A percentile compares a stretch with the other conserved stretches of the same genome.
Conservation (phyloP, 768 basidiomycete species). For the Rhodosporidiobolus sp. region DNA sequence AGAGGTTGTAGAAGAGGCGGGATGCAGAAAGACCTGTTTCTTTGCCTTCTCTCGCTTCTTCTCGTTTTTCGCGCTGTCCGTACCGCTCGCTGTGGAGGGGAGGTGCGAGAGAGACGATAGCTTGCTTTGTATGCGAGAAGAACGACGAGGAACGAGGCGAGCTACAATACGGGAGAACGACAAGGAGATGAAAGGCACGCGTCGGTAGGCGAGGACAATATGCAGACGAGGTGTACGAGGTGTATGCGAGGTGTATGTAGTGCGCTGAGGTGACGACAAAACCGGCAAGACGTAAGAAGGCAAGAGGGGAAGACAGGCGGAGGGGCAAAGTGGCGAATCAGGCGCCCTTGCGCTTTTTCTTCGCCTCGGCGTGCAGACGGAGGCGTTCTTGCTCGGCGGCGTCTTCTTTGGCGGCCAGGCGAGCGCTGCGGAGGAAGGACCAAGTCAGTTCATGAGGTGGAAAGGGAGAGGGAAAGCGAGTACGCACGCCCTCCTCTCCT, state of each 20-base stretch:
- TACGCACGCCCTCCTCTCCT: conserved; percentile 40
- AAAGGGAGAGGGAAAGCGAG: neutral
- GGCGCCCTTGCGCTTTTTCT: conserved; percentile 18
- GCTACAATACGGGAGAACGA: too few relatives aligned
- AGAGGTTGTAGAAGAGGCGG: neutral
- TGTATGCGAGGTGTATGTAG: too few relatives aligned
- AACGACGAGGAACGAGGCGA: too few relatives aligned
- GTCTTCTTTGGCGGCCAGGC: conserved; percentile 28
- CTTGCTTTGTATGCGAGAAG: too few relatives aligned
- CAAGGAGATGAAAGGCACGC: neutral
- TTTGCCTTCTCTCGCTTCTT: neutral
- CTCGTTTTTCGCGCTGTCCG: too few relatives aligned
- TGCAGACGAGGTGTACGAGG: too few relatives aligned
- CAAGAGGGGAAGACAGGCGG: neutral
- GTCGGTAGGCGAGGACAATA: too few relatives aligned
- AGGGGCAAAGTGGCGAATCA: neutral
- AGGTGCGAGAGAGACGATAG: neutral
- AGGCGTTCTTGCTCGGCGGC: conserved; percentile 25
- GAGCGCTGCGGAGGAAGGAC: conserved; percentile 3
- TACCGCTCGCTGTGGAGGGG: neutral
- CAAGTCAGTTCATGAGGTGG: neutral
- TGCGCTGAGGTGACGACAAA: too few relatives aligned
- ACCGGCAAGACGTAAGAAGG: neutral
- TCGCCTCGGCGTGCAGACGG: conserved; percentile 15
- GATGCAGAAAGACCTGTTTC: neutral